These are phyloP conservation scores for Penicillium desertorum DNA, from an alignment of 495 filamentous ascomycete species.

Conservation along the genomic window DNA sequence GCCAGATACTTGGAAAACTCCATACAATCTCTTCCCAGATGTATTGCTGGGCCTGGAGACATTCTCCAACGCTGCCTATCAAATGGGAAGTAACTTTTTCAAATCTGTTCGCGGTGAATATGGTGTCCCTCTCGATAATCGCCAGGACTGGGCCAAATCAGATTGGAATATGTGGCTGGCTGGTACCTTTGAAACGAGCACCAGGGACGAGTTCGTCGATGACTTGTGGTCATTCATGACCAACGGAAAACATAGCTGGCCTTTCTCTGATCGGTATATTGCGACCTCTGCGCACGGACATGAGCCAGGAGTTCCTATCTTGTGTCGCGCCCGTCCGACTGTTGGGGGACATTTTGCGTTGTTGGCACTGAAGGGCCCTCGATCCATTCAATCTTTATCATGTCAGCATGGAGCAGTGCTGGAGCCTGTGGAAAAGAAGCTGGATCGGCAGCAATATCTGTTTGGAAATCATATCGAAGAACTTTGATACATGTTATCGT, in stretches of 20 bases:
- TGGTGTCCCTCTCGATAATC: slow-evolving; percentile 45
- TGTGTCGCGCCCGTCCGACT: slow-evolving; percentile 55
- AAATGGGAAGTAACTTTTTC: slow-evolving; percentile 45
- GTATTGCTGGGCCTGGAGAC: slow-evolving; percentile 43
- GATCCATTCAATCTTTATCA: slow-evolving; percentile 27
- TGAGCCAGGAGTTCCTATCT: slow-evolving; percentile 35
- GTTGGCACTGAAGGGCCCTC: slow-evolving; percentile 42
- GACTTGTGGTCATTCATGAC: slow-evolving; percentile 49
- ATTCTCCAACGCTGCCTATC: slow-evolving; percentile 38
- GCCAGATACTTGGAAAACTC: slow-evolving; percentile 40
- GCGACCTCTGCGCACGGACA: slow-evolving; percentile 39
- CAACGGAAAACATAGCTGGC: slow-evolving; percentile 49
- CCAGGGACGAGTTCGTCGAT: slow-evolving; percentile 39
- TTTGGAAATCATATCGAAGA: slow-evolving; percentile 10
- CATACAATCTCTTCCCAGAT: slow-evolving; percentile 50
- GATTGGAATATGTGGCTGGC: slow-evolving; percentile 54
- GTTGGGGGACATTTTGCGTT: slow-evolving; percentile 58
- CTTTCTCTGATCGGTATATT: slow-evolving; percentile 50
- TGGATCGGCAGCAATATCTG: not conserved
- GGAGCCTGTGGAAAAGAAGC: not conserved
- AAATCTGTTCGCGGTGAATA: slow-evolving; percentile 38
- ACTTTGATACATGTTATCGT: slow-evolving; percentile 11
- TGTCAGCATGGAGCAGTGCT: not conserved
- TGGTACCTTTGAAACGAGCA: slow-evolving; percentile 32
- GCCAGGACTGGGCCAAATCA: slow-evolving; percentile 50